Evolutionary conservation across 108 stramenopile genomes (phyloP), one percentile per base, ranked within the genome.

Genomic region (Schizochytrium sp.): DNA sequence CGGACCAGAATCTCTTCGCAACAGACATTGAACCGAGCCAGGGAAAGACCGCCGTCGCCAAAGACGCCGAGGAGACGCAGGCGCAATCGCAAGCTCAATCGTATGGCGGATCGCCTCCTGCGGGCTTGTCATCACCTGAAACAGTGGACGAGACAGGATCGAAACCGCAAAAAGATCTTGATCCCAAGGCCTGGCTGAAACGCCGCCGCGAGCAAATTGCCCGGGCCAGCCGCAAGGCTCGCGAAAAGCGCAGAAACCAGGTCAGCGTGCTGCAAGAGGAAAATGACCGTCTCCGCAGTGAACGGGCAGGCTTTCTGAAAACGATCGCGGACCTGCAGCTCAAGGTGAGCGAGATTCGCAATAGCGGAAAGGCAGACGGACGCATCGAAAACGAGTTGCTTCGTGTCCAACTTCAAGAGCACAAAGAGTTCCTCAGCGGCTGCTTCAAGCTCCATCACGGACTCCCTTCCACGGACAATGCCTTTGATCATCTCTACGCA

Each of bases 201-300:
- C 76, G 76, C n/a, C 76, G 76, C 25, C 76, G 76, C n/a, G 76
- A 83, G 76, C 76, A 83, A 23, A 83, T 83, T 34, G 76, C 76
- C 25, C 76, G 76, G n/a, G 76, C 76, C 12, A 83, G 76, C 28
- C 76, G 76, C 76, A 83, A 83, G 23, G 45, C 76, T 12, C 45
- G 76, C n/a, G 76, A 83, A 53, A 83, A 83, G 76, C 76, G 76
- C 48, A 55, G 51, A 23, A 83, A 53, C 48, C 45, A 83, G 28
- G 48, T 83, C 16, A 83, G 48, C 51, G 76, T 45, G 51, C 76
- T 83, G 16, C 76, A 83, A 45, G 76, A 83, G 51, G 76, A 83
- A 23, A 83, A 83, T 23, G 76, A 53, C 25, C 76, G 76, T 23
- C 76, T 83, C 12, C 76, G 76, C 51, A 53, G 25, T 23, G 76